Evolutionary conservation across 495 filamentous ascomycete species (phyloP).

Genomic region (Peziza echinospora): DNA sequence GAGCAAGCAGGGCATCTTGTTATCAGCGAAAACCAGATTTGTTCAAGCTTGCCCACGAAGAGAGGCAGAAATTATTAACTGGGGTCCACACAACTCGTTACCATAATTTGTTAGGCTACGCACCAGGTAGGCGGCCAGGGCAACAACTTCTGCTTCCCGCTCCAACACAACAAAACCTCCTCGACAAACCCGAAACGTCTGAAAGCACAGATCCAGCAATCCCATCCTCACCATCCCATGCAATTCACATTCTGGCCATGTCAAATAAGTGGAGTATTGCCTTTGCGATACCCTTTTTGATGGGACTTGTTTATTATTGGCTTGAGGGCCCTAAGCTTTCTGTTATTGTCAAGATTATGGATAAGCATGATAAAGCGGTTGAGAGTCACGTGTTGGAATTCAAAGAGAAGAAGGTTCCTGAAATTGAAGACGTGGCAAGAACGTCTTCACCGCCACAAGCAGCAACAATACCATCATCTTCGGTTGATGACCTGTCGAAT

Average conservation of each 20-base stretch:
- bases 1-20: constrained; percentile 12
- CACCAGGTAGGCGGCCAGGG: too few species aligned
- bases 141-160: too few species aligned
- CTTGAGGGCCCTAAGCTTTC: too few species aligned
- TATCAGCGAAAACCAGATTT: constrained; percentile 8
- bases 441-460: too few species aligned
- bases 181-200: neutral
- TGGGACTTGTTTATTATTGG: too few species aligned
- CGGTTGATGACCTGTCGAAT: too few species aligned
- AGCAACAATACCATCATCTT: too few species aligned
- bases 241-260: neutral
- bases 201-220: neutral
- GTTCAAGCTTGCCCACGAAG: constrained; percentile 9
- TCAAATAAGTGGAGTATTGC: neutral
- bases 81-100: constrained; percentile 12
- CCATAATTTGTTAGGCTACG: neutral
- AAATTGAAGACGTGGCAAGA: too few species aligned
- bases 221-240: neutral
- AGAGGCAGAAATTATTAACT: constrained; percentile 13
- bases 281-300: neutral
- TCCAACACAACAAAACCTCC: neutral
- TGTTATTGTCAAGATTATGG: too few species aligned
- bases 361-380: too few species aligned
- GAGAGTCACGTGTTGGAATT: too few species aligned
- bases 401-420: too few species aligned